A percentile compares a stretch with the other conserved stretches of the same genome.
phyloP scores from a whole-genome alignment of 257 asterid genomes.

The Striga asiatica region DNA sequence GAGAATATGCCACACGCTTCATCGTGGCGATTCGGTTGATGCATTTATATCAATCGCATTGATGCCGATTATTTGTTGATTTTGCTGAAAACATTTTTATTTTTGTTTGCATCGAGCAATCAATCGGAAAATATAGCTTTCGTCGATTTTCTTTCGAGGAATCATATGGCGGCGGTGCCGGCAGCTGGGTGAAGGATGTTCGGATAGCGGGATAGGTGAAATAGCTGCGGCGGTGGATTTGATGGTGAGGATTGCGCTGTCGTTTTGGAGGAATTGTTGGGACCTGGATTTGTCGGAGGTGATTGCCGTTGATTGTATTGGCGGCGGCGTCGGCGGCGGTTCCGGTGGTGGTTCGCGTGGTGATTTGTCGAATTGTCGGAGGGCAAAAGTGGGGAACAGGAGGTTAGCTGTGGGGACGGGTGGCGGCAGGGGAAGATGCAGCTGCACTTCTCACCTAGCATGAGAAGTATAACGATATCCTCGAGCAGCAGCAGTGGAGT shows the following conservation, averaged over 20 bases:
- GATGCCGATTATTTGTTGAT: constrained; percentile 16
- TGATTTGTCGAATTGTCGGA: constrained; percentile 20
- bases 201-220: constrained; percentile 28
- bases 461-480: constrained; percentile 98
- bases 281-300: constrained; percentile 11
- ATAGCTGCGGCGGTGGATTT: constrained; percentile 37
- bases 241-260: constrained; percentile 30
- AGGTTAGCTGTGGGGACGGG: constrained; percentile 30
- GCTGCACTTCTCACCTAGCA: constrained; percentile 99
- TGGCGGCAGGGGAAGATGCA: constrained; percentile 80
- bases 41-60: constrained; percentile 20
- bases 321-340: constrained; percentile 23
- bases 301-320: constrained; percentile 14
- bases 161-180: constrained; percentile 16
- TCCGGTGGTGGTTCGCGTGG: constrained; percentile 25
- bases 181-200: constrained; percentile 22
- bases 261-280: constrained; percentile 19
- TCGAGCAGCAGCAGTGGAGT: constrained; percentile 60
- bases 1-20: constrained; percentile 9
- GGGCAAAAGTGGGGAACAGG: constrained; percentile 24
- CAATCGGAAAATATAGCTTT: constrained; percentile 28
- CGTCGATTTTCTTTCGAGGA: constrained; percentile 14
- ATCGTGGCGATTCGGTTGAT: constrained; percentile 18
- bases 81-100: constrained; percentile 8
- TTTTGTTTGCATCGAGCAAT: constrained; percentile 5